Conservation (phyloP, 116 monocot species). For the Iris pallida region DNA sequence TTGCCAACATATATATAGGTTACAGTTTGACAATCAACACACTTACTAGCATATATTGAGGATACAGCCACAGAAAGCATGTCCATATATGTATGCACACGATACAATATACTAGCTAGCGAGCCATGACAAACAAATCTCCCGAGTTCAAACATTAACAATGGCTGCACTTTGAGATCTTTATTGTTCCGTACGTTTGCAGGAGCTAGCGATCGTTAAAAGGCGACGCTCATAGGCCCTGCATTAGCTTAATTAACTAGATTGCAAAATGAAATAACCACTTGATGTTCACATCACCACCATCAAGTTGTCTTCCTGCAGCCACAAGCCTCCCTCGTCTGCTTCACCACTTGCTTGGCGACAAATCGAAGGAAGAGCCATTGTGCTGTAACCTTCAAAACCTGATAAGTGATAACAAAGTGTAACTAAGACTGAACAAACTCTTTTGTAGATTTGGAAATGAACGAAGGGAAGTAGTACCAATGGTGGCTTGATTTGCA, state of each 20-base stretch:
- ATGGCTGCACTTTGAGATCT: constrained; percentile 8
- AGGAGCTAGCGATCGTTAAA: constrained; percentile 14
- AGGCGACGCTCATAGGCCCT: constrained; percentile 11
- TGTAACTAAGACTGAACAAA: not conserved
- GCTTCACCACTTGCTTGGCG: constrained; percentile 38
- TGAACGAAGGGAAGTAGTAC: constrained; percentile 19
- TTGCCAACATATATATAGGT: too few relatives aligned
- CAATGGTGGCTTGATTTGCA: constrained; percentile 14
- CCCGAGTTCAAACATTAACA: constrained; percentile 23
- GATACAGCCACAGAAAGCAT: too few relatives aligned
- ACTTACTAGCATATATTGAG: too few relatives aligned
- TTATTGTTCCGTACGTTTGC: constrained; percentile 14
- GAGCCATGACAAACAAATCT: not conserved
- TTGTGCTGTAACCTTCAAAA: constrained; percentile 25
- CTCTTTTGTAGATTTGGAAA: not conserved
- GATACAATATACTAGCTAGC: too few relatives aligned
- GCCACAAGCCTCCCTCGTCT: constrained; percentile 39
- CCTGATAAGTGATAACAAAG: constrained; percentile 30
- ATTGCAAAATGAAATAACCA: not conserved
- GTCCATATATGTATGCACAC: too few relatives aligned
- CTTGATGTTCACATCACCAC: constrained; percentile 20
- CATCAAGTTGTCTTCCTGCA: constrained; percentile 31
- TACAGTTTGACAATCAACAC: too few relatives aligned
- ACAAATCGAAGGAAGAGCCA: constrained; percentile 21
- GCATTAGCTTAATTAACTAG: not conserved